These are phyloP conservation scores for Fusarium sp. DNA, from an alignment of 2,329 filamentous ascomycete genomes.

Conservation along the genomic window DNA sequence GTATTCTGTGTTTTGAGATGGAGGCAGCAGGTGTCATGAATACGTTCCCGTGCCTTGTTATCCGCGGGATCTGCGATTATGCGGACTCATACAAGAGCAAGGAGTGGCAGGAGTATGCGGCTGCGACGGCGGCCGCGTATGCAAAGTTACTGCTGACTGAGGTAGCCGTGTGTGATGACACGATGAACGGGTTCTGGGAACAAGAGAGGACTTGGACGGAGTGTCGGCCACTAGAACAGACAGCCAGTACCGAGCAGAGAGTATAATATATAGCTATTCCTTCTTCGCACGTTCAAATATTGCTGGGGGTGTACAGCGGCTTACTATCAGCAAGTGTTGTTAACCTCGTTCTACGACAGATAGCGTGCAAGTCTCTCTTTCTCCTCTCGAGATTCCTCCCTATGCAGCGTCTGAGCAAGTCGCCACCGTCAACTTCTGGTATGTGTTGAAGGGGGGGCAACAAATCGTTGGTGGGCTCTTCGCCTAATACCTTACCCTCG, in stretches of 20 bases:
- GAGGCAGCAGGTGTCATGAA: slow-evolving; percentile 42
- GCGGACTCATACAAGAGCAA: slow-evolving; percentile 53
- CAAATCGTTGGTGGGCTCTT: no score
- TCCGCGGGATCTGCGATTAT: slow-evolving; percentile 53
- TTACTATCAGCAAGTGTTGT: not conserved
- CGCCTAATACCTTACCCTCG: no score
- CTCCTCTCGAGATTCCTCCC: no score
- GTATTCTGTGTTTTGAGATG: slow-evolving; percentile 42
- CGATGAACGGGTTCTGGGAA: not conserved
- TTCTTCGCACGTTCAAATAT: not conserved
- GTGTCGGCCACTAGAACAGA: not conserved
- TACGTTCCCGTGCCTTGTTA: slow-evolving; percentile 45
- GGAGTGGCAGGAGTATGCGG: slow-evolving; percentile 50
- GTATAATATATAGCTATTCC: not conserved
- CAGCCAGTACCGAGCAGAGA: not conserved
- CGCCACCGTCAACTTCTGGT: no score
- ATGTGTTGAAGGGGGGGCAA: no score
- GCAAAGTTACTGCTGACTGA: not conserved
- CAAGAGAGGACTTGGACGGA: not conserved
- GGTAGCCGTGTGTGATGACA: not conserved
- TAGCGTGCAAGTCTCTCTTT: no score
- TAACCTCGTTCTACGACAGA: no score
- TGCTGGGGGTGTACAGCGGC: not conserved
- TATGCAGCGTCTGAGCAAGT: no score
- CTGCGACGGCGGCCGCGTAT: slow-evolving; percentile 44